Conservation (phyloP, 2,329 filamentous ascomycete species). For the Talaromyces sp. region DNA sequence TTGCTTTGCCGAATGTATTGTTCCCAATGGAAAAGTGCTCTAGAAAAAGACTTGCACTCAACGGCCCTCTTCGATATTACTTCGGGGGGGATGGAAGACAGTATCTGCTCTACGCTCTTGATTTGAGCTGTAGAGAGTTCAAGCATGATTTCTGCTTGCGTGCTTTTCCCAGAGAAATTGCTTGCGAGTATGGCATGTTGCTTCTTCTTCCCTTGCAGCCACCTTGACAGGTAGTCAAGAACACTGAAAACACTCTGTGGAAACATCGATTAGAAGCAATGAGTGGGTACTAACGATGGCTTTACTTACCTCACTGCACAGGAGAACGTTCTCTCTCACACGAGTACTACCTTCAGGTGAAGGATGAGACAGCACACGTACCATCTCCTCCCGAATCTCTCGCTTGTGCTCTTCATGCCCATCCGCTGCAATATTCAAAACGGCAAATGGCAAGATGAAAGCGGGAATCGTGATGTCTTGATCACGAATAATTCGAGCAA, state of each 20-base stretch:
- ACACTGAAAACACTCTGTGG: constrained; percentile 77
- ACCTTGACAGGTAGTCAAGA: constrained; percentile 85
- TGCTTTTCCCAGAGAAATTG: constrained; percentile 27
- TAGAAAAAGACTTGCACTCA: constrained; percentile 89
- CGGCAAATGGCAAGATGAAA: constrained; percentile 83
- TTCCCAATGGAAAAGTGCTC: constrained; percentile 91
- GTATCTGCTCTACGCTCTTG: constrained; percentile 66
- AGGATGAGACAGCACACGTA: constrained; percentile 66
- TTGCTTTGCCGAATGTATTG: constrained; percentile 70
- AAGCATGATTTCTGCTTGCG: constrained; percentile 29
- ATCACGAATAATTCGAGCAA: constrained; percentile 76
- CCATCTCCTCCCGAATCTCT: constrained; percentile 68
- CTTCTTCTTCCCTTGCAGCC: constrained; percentile 75
- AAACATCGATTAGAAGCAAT: not conserved
- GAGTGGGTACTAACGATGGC: not conserved
- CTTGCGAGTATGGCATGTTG: constrained; percentile 35
- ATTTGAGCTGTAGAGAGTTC: constrained; percentile 43
- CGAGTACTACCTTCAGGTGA: constrained; percentile 52
- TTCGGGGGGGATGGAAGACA: constrained; percentile 66
- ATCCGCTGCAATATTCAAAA: constrained; percentile 76
- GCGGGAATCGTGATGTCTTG: constrained; percentile 82
- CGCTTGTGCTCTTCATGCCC: constrained; percentile 61
- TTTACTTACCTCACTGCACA: constrained; percentile 72
- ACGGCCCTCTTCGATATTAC: constrained; percentile 77
- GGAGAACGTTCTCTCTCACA: constrained; percentile 70